Evolutionary conservation across 1,139 yeast species (phyloP), one percentile per base, ranked within the genome.

Genomic region (Debaryomycetaceae sp.): DNA sequence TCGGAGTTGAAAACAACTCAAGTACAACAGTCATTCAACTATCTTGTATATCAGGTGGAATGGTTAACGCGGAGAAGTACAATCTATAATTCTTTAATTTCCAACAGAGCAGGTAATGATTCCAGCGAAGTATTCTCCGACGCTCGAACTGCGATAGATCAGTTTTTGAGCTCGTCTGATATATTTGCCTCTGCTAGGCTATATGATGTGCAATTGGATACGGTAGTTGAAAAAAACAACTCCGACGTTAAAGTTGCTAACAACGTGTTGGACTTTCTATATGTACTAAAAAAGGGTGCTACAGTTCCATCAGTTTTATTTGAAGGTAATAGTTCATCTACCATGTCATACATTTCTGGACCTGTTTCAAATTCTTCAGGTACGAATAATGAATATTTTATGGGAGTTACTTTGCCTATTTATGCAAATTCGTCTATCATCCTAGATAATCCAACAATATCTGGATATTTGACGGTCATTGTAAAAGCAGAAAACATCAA

Each of bases 1-100:
- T 85, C 96, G 6, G 86, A 85, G 56, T 67, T 89, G 41, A 88
- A 87, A 58, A 79, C 92, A 0, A 77, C 92, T 0, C 96, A 89
- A 58, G 71, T 88, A 11, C 74, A 74, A 40, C 96, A 87, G 60
- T 75, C 79, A 30, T 64, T 87, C 44, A 75, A 76, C 46, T 75
- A 71, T 42, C 63, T 81, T 17, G 83, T 79, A 54, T 86, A 82
- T 56, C 95, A 87, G 57, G 76, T 83, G 2, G 75, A 75, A 43
- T 82, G 87, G 72, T 63, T 88, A n/a, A 67, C 88, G 2, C 70
- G 79, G 2, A 72, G 83, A 47, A 86, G 81, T 45, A 60, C 80
- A 2, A 59, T 88, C 7, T 82, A 81, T 45, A 53, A 61, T 19
- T 82, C 94, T 0, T 63, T 88, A 35, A 70, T 81, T 2, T 69